Evolutionary conservation across 1,284 basidiomycete species (phyloP).

Genomic region (Stereum hirsutum): DNA sequence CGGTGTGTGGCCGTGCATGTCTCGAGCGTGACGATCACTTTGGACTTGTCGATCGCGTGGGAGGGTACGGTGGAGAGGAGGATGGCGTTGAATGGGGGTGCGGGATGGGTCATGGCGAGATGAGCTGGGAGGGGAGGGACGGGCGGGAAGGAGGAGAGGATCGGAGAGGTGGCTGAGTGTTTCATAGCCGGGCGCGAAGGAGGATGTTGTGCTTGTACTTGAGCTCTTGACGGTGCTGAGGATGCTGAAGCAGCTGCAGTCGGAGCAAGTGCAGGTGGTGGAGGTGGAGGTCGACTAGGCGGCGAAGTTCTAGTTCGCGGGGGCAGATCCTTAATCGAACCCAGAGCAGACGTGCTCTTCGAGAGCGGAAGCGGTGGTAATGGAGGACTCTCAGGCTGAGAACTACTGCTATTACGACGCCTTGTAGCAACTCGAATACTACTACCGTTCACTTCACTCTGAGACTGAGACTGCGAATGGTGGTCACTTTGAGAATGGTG

Average conservation of each 20-base stretch:
- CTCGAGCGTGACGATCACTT: slow-evolving; percentile 59
- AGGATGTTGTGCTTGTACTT: no score
- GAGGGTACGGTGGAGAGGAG: slow-evolving; percentile 52
- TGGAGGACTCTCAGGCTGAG: slow-evolving; percentile 13
- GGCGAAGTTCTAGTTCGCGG: slow-evolving; percentile 19
- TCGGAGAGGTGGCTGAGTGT: slow-evolving; percentile 20
- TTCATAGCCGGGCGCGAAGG: slow-evolving; percentile 21
- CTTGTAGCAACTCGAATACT: no score
- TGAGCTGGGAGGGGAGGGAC: slow-evolving; percentile 17
- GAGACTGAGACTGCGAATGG: no score
- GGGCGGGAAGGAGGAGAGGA: slow-evolving; percentile 26
- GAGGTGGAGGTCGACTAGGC: slow-evolving; percentile 27
- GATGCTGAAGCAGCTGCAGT: no score
- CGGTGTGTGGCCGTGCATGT: slow-evolving; percentile 56
- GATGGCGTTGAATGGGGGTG: slow-evolving; percentile 53
- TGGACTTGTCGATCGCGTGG: slow-evolving; percentile 39
- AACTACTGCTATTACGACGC: no score
- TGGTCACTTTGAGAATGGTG: no score
- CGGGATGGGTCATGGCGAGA: slow-evolving; percentile 16
- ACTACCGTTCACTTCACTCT: no score
- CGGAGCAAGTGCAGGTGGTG: slow-evolving; percentile 19
- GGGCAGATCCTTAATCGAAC: slow-evolving; percentile 10
- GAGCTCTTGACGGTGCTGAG: no score
- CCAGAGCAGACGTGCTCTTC: slow-evolving; percentile 15
- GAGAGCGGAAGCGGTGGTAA: slow-evolving; percentile 17